These are phyloP conservation scores for Balansia obtecta DNA, from an alignment of 2,329 filamentous ascomycete genomes.

Conservation along the genomic window DNA sequence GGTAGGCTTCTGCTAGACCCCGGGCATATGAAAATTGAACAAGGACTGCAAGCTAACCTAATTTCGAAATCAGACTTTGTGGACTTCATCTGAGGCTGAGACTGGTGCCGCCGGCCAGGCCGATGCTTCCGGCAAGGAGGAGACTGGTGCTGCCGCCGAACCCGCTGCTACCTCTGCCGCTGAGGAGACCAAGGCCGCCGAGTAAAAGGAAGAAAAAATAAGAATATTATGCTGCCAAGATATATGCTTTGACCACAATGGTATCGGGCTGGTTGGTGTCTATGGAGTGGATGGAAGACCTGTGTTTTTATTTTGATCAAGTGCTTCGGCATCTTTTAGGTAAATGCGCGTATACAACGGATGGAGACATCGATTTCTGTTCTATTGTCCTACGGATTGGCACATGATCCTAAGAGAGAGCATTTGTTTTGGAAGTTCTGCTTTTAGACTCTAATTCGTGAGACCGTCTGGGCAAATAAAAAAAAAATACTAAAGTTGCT, in stretches of 20 bases:
- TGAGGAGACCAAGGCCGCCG: slow-evolving; percentile 58
- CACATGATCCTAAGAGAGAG: slow-evolving; percentile 30
- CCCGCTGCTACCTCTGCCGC: slow-evolving; percentile 41
- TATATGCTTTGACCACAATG: slow-evolving; percentile 18
- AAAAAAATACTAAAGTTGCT: slow-evolving; percentile 38
- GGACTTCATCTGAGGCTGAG: slow-evolving; percentile 98
- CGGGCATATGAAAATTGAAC: background rate
- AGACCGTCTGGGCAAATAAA: slow-evolving; percentile 44
- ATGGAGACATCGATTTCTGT: slow-evolving; percentile 22
- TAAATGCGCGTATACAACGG: slow-evolving; percentile 27
- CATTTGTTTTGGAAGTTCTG: slow-evolving; percentile 34
- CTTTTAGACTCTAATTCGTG: slow-evolving; percentile 43
- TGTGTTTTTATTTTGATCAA: slow-evolving; percentile 43
- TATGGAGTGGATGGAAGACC: slow-evolving; percentile 50
- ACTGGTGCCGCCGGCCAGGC: slow-evolving; percentile 42
- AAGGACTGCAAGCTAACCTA: background rate
- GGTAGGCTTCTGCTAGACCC: slow-evolving; percentile 40
- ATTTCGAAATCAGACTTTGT: slow-evolving; percentile 60
- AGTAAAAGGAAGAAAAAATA: slow-evolving; percentile 31
- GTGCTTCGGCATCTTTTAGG: slow-evolving; percentile 36
- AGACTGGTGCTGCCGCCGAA: slow-evolving; percentile 42
- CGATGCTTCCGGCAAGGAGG: slow-evolving; percentile 31
- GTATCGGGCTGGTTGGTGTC: slow-evolving; percentile 45
- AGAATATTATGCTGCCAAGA: slow-evolving; percentile 16
- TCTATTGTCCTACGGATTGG: slow-evolving; percentile 26